Base-by-base conservation (phyloP, 352 stramenopile species). In the Pythium dissimile region DNA sequence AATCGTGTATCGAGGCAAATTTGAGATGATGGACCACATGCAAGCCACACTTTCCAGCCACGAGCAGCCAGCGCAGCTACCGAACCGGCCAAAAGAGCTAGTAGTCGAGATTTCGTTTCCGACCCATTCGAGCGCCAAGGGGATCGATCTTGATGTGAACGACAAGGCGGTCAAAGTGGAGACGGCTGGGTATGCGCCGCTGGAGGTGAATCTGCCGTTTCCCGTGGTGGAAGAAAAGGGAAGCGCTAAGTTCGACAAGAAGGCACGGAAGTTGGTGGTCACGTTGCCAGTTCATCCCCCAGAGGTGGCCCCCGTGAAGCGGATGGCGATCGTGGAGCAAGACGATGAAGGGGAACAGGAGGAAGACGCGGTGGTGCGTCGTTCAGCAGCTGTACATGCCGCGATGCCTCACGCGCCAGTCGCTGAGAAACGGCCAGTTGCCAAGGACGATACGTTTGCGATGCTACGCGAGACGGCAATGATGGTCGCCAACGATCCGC, bases 211-310 rank as follows among this genome's bases (percentile, higher is more conserved):
- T 5, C 59, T 97, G 18, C 84, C 88, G 16, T 96, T 86, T 59
- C 69, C 76, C 0, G 85, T 97, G 4, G 39, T 92, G 8, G 81
- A 96, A 56, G 61, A 73, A 10, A 92, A 92, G 18, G 86, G 85
- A 0, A 72, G 55, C 47, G 88, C 89, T 26, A 88, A 77, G 34
- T 97, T 94, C 61, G 85, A 96, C 47, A 94, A 94, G 52, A 86
- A 83, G 31, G 71, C 57, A 4, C 71, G 76, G 13, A 79, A 85
- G 24, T 55, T 97, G 1, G 57, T 89, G 3, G 78, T 96, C 12
- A 94, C 85, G 27, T 61, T 97, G 37, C 86, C 86, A 0, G 84
- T 97, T 26, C 70, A 85, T 16, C 75, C 84, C 4, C 83, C 77
- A 8, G 44, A 72, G 3, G 64, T 63, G 10, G 63, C 54, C 4